Evolutionary conservation across 371 early-diverging fungal genomes (phyloP).

Genomic region (Circinella umbellata): DNA sequence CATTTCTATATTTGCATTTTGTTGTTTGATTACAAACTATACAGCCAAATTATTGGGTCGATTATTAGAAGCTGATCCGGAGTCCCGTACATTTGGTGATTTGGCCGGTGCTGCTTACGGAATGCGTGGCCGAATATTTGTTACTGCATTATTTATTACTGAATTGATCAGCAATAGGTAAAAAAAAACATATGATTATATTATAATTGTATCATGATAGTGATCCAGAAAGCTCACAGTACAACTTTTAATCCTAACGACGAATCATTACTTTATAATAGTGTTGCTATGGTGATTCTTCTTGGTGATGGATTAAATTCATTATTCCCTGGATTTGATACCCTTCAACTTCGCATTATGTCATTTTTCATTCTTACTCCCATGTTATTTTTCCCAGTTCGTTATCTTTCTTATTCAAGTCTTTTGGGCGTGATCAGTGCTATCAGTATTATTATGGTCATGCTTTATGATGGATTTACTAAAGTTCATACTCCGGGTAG

Average conservation of each 20-base stretch:
- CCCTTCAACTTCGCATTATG: constrained; percentile 29
- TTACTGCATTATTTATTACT: constrained; percentile 61
- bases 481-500: constrained; percentile 61
- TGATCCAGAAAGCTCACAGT: background rate
- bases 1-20: constrained; percentile 56
- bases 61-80: constrained; percentile 58
- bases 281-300: constrained; percentile 46
- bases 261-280: background rate
- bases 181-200: no score
- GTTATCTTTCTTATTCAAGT: constrained; percentile 55
- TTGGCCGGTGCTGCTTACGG: constrained; percentile 75
- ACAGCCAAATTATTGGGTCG: constrained; percentile 69
- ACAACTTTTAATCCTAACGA: background rate
- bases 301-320: constrained; percentile 49
- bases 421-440: constrained; percentile 57
- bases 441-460: constrained; percentile 42
- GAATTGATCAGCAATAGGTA: constrained; percentile 70
- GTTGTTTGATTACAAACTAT: constrained; percentile 60
- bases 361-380: constrained; percentile 53
- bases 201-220: background rate
- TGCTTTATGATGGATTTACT: constrained; percentile 56
- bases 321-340: constrained; percentile 40
- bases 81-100: constrained; percentile 67
- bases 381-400: constrained; percentile 52
- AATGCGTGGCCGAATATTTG: constrained; percentile 51